phyloP scores from a whole-genome alignment of 768 basidiomycete genomes.

The Trametopsis cervina region DNA sequence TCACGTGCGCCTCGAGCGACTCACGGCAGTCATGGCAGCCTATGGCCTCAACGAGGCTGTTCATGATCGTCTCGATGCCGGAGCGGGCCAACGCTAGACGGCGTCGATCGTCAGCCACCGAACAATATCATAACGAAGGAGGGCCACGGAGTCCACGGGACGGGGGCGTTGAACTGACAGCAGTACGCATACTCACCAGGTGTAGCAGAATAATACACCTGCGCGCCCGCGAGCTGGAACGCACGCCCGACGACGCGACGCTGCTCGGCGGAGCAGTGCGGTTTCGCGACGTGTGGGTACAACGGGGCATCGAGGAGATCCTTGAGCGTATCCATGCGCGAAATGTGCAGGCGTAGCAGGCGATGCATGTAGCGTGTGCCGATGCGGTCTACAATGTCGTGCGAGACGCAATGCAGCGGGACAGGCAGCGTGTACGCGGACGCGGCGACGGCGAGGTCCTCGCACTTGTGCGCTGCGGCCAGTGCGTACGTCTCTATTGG shows the following conservation, averaged over 20 bases:
- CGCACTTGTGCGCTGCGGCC: slow-evolving; percentile 63
- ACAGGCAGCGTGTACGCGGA: slow-evolving; percentile 15
- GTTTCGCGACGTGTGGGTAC: slow-evolving; percentile 62
- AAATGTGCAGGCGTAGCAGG: slow-evolving; percentile 77
- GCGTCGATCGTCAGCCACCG: neutral
- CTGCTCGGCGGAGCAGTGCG: slow-evolving; percentile 53
- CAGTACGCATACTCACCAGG: neutral
- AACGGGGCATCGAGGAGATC: slow-evolving; percentile 69
- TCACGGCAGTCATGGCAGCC: neutral
- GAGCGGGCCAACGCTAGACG: neutral
- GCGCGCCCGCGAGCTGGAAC: neutral
- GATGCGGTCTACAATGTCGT: slow-evolving; percentile 55
- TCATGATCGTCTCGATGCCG: neutral
- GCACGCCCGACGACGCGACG: neutral
- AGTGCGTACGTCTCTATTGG: slow-evolving; percentile 71
- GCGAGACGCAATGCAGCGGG: slow-evolving; percentile 57
- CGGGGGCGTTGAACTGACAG: too few species aligned
- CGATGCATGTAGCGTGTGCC: slow-evolving; percentile 75
- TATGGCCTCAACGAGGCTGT: neutral
- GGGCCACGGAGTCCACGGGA: neutral
- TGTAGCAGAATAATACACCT: neutral
- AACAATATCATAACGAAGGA: neutral
- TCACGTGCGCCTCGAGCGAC: neutral
- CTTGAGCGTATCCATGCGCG: slow-evolving; percentile 75
- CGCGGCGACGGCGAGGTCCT: slow-evolving; percentile 37